Evolutionary conservation across 2,329 filamentous ascomycete species (phyloP), one percentile per base, ranked within the genome.

Genomic region (Penicillium sp.): DNA sequence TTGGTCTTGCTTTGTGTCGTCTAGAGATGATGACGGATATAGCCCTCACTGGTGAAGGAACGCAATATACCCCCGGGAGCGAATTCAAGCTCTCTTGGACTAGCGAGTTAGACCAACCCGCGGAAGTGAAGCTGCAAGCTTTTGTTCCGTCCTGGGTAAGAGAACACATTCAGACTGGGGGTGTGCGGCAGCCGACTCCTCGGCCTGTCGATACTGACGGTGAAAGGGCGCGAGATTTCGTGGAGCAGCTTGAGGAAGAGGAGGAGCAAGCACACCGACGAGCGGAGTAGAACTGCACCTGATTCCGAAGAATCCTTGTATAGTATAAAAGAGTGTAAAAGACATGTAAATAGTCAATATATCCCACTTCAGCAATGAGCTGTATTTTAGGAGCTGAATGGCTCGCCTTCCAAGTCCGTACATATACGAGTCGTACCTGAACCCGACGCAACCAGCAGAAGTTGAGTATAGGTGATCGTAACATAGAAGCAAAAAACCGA

Each of bases 21-120:
- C 76, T 98, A 65, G 92, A 96, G 77, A 87, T 88, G 71, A 97
- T 97, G 93, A 96, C 91, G 5, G 89, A 91, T 69, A 78, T 95
- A 48, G 79, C 80, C 33, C 78, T 95, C 53, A 89, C 89, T 2
- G 89, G 87, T 55, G 86, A 89, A 61, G 82, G 84, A 0, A 83
- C 84, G 5, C 77, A 77, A 22, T 90, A 81, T 70, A 84, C 78
- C 57, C 81, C 84, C 0, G 81, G 80, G 1, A 82, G 87, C 56
- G 83, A 89, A 73, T 90, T 89, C 65, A 78, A 84, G 57, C 72
- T 90, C 31, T 77, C 81, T 31, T 81, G 80, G 79, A 76, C 71
- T 27, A 74, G 63, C 4, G 74, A 76, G 39, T 78, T 79, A 26
- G 79, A 79, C 45, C 68, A 68, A 31, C 66, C 68, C 11, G 72